Percentiles rank a stretch among this genome's conserved stretches.
phyloP scores from a whole-genome alignment of 1,139 yeast species.

The Diutina sp. region DNA sequence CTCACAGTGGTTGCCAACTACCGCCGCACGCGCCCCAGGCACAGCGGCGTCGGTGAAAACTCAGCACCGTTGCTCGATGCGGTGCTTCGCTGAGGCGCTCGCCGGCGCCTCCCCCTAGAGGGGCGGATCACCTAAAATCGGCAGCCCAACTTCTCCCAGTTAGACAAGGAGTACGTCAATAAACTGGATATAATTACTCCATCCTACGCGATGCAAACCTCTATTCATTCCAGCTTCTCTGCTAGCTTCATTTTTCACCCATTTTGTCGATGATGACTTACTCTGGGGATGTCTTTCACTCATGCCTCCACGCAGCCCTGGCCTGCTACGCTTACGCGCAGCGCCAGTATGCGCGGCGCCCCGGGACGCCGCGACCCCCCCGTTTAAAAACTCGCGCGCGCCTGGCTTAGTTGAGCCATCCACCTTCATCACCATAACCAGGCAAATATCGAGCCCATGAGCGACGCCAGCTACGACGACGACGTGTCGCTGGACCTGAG shows the following conservation, averaged over 20 bases:
- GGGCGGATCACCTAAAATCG: neutral
- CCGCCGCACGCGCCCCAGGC: neutral
- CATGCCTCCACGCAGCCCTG: neutral
- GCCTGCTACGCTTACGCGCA: neutral
- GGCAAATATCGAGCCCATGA: neutral
- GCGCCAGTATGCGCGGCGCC: too few species aligned
- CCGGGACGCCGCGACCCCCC: neutral
- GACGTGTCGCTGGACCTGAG: constrained; percentile 1
- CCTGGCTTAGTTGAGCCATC: neutral
- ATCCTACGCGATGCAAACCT: neutral
- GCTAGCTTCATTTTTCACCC: too few species aligned
- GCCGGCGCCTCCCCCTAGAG: neutral
- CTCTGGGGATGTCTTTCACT: too few species aligned
- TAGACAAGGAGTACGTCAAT: too few species aligned
- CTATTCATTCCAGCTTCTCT: neutral
- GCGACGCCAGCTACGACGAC: constrained; percentile 2
- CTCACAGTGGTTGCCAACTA: neutral
- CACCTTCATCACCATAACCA: neutral
- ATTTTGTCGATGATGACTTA: too few species aligned
- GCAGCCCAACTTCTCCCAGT: too few species aligned
- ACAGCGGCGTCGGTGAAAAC: neutral
- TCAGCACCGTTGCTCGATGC: neutral
- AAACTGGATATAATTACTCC: too few species aligned
- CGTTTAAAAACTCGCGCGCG: neutral
- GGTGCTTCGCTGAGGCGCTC: neutral